Base-by-base conservation (phyloP, 2,329 filamentous ascomycete genomes). In the Corniculantispora saksenae region DNA sequence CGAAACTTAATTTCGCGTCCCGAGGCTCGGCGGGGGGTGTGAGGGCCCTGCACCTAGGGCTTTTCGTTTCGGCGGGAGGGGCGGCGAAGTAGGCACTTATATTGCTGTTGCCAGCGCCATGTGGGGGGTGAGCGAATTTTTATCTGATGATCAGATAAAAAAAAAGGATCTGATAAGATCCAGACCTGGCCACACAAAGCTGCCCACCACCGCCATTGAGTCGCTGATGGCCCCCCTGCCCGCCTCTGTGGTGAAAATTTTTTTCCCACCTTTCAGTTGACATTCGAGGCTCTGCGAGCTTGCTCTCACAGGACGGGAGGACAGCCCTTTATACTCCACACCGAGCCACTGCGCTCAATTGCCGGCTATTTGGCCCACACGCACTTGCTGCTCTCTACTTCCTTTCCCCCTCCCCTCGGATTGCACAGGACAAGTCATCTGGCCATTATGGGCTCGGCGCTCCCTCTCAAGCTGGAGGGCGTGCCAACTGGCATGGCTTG, bases 71-170 rank as follows among this genome's bases (percentile, higher is more conserved):
- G 40, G 40, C 29, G 50, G 25, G 48, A 54, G 59, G 59, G 59
- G 59, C 50, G 32, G 59, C 48, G 50, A 62, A 62, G n/a, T n/a
- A n/a, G 54, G 23, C 38, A 29, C 35, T 62, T 62, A 62, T 54
- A 62, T 54, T 62, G 59, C 48, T 27, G n/a, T 21, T 54, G 64
- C 65, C 51, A 65, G 63, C 66, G 58, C 64, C 61, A 62, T 67
- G 74, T 75, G 75, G 74, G 71, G 74, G 73, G 29, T 77, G 78
- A 79, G 78, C 75, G 75, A 77, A 76, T 79, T 66, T 65, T 66
- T 81, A 83, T 83, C 81, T 81, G 81, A 83, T 83, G 76, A 84
- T 84, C 82, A 81, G 82, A 84, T 84, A 83, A 83, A 81, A 74
- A 63, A 68, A 65, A 62, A 71, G 75, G 74, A 78, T 78, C 76